Evolutionary conservation across 129 eudicot species (phyloP).

Genomic region (Helichrysum umbraculigerum): DNA sequence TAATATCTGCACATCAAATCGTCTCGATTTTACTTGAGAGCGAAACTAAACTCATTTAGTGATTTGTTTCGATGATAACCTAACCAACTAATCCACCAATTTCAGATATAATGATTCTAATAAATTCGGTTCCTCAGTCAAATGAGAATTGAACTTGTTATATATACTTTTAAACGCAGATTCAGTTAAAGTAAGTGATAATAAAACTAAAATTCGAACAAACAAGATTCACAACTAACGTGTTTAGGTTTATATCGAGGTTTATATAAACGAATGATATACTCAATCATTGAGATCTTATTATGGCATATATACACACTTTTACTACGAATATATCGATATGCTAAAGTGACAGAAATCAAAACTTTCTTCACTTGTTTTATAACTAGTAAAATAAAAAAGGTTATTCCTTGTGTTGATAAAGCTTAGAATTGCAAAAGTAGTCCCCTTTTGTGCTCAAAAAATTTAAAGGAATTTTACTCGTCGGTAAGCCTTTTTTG

Average conservation of each 20-base stretch:
- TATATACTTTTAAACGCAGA: no score
- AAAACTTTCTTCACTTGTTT: conserved; percentile 29
- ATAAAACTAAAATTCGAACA: not conserved
- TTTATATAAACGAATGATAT: conserved; percentile 30
- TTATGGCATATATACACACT: conserved; percentile 34
- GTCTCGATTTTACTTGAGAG: no score
- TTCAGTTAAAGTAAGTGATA: not conserved
- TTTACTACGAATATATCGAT: conserved; percentile 28
- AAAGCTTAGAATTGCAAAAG: conserved; percentile 40
- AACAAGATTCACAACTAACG: not conserved
- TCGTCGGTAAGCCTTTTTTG: conserved; percentile 30
- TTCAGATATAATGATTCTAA: no score
- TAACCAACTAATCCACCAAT: no score
- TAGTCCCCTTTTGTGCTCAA: conserved; percentile 23
- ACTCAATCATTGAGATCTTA: conserved; percentile 33
- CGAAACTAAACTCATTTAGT: no score
- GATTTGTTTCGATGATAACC: no score
- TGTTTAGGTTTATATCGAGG: conserved; percentile 17
- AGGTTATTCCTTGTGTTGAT: conserved; percentile 26
- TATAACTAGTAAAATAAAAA: conserved; percentile 9
- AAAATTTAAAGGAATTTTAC: conserved; percentile 28
- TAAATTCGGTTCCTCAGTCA: no score
- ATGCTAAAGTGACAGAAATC: conserved; percentile 33
- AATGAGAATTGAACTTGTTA: no score
- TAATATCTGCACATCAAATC: no score